These are phyloP conservation scores for Candida argentea DNA, from an alignment of 805 yeast genomes.

Conservation along the genomic window DNA sequence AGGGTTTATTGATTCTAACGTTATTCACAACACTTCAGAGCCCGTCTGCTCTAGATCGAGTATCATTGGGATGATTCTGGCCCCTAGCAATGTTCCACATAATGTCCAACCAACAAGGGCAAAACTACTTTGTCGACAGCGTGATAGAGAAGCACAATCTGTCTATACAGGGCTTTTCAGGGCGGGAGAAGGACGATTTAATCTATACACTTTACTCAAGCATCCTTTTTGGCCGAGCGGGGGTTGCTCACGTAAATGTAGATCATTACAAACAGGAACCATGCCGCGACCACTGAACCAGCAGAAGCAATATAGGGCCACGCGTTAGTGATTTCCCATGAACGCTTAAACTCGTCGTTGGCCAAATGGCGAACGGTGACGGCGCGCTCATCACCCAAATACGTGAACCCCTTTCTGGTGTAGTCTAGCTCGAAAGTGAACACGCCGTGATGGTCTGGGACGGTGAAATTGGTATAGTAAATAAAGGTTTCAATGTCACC, in stretches of 20 bases:
- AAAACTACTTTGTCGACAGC: neutral
- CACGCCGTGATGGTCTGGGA: constrained; percentile 97
- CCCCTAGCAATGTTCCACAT: too few species aligned
- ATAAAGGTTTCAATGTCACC: constrained; percentile 35
- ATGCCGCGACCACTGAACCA: constrained; percentile 55
- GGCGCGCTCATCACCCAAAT: constrained; percentile 51
- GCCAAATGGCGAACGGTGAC: constrained; percentile 90
- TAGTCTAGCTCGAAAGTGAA: constrained; percentile 78
- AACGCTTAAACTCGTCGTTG: constrained; percentile 87
- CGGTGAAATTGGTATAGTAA: constrained; percentile 46
- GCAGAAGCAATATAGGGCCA: constrained; percentile 84
- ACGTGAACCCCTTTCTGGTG: constrained; percentile 67
- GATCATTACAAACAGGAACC: constrained; percentile 67
- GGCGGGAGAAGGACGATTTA: neutral
- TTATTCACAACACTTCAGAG: too few species aligned
- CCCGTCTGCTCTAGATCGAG: too few species aligned
- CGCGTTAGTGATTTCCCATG: constrained; percentile 87
- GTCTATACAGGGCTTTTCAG: neutral
- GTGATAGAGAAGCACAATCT: neutral
- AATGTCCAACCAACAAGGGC: too few species aligned
- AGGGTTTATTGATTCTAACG: too few species aligned
- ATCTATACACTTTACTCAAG: constrained; percentile 3
- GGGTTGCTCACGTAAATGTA: constrained; percentile 38
- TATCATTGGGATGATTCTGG: too few species aligned
- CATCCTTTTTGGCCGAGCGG: constrained; percentile 18